Evolutionary conservation across 2,329 filamentous ascomycete genomes (phyloP), one percentile per base, ranked within the genome.

Genomic region (Fusarium veterinarium): DNA sequence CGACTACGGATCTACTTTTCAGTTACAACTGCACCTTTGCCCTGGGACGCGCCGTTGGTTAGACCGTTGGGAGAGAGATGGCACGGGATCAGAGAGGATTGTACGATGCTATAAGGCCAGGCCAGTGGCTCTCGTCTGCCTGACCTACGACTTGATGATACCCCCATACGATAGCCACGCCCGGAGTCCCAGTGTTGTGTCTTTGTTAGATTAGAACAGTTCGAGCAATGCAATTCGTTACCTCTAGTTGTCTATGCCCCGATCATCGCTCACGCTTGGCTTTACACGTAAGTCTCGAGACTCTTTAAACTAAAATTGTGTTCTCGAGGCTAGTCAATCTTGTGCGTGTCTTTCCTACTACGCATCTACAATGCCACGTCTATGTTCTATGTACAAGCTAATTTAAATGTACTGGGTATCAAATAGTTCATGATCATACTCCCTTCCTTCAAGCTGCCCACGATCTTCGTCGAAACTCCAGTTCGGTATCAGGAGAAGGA

Each of bases 391-490:
- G n/a, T 75, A 69, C 51, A 53, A 12, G 38, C 57, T 44, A 46
- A 51, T 45, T 42, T 55, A 46, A 62, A 76, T 76, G 38, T 73
- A 67, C 60, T 60, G 37, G 66, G 60, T 64, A 57, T 67, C 56
- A 46, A 64, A 42, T 23, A 40, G 33, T 52, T 51, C 60, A 62
- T 48, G 52, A 51, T 42, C 37, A 45, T 60, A 14, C 31, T 38
- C 41, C 57, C 53, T n/a, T 63, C 33, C n/a, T 41, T 69, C 59
- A 78, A 66, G 55, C 62, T 33, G 48, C 71, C 48, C 73, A 56
- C 8, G 75, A 78, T 46, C 83, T 79, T 77, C 79, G 77, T 60
- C 79, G 77, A 59, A 85, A 85, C 60, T 85, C 75, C 8, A 85
- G 70, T 69, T 85, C 81, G 1, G 79, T 80, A 20, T 84, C 80